Evolutionary conservation across 805 yeast species (phyloP).

Genomic region (Torulaspora gathmanii): DNA sequence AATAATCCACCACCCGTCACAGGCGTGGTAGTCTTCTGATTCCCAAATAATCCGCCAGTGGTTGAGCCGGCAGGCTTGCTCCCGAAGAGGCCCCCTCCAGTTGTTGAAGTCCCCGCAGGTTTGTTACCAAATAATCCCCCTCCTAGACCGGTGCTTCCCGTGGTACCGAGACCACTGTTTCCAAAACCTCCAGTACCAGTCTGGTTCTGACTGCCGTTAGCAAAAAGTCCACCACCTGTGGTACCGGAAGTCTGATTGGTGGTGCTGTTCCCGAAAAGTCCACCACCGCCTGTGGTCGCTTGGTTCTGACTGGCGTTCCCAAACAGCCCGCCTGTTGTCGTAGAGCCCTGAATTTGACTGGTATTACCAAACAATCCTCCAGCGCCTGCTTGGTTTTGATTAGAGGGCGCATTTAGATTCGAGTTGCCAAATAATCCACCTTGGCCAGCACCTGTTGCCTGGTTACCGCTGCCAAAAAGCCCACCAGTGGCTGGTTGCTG

Average conservation of each 20-base stretch:
- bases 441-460: conserved; percentile 14
- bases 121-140: conserved; percentile 24
- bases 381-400: conserved; percentile 9
- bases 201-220: conserved; percentile 16
- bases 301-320: conserved; percentile 20
- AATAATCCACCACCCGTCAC: conserved; percentile 26
- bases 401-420: conserved; percentile 8
- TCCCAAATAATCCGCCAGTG: conserved; percentile 34
- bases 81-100: conserved; percentile 34
- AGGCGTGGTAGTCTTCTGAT: conserved; percentile 11
- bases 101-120: conserved; percentile 11
- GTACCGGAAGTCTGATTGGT: conserved; percentile 10
- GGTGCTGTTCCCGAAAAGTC: conserved; percentile 13
- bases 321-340: conserved; percentile 9
- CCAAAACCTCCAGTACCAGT: conserved; percentile 9
- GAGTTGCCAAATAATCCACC: conserved; percentile 38
- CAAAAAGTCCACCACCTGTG: conserved; percentile 25
- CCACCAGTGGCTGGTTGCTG: conserved; percentile 25
- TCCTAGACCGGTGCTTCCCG: conserved; percentile 3
- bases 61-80: conserved; percentile 11
- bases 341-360: conserved; percentile 7
- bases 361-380: conserved; percentile 38
- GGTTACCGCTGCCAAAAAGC: conserved; percentile 28
- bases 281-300: conserved; percentile 9
- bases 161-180: conserved; percentile 9